Percentiles rank a stretch among this genome's conserved stretches.
Conservation (phyloP, 176 grass and related monocot species). For the Otatea glauca region DNA sequence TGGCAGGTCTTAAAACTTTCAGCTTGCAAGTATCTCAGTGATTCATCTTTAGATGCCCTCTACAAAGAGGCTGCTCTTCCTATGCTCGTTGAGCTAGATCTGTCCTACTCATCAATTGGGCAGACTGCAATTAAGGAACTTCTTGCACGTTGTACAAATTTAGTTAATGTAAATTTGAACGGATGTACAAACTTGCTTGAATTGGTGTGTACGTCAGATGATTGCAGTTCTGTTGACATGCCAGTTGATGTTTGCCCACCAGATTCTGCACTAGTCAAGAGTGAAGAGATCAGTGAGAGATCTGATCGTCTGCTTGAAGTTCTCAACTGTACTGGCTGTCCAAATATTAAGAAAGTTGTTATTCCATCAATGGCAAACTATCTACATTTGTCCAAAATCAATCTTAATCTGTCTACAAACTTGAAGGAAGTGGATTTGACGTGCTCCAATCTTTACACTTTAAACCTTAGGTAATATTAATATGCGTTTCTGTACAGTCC, state of each 20-base stretch:
- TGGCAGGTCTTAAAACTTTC: constrained; percentile 85
- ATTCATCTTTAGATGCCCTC: constrained; percentile 82
- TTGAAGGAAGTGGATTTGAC: constrained; percentile 91
- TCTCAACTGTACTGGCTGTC: constrained; percentile 92
- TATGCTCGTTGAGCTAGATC: constrained; percentile 82
- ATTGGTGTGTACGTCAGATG: constrained; percentile 68
- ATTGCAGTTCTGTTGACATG: constrained; percentile 51
- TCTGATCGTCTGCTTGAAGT: constrained; percentile 71
- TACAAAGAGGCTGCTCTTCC: constrained; percentile 80
- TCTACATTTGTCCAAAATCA: constrained; percentile 80
- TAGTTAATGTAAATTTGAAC: constrained; percentile 90
- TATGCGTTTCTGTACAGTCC: constrained; percentile 19
- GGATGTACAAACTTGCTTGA: constrained; percentile 87
- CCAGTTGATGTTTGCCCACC: constrained; percentile 49
- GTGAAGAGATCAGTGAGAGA: constrained; percentile 39
- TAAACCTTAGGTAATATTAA: constrained; percentile 79
- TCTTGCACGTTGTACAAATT: constrained; percentile 78
- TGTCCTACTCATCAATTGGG: constrained; percentile 94
- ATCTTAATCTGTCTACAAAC: constrained; percentile 89
- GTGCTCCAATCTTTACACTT: constrained; percentile 71
- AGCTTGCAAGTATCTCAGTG: constrained; percentile 89
- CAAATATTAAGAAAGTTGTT: constrained; percentile 87
- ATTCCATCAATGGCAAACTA: constrained; percentile 74
- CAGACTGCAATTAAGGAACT: constrained; percentile 75
- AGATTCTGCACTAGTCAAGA: constrained; percentile 41